Percentiles rank a stretch among this genome's conserved stretches.
These are phyloP conservation scores for Xylaria curta DNA, from an alignment of 495 filamentous ascomycete species.

Conservation along the genomic window DNA sequence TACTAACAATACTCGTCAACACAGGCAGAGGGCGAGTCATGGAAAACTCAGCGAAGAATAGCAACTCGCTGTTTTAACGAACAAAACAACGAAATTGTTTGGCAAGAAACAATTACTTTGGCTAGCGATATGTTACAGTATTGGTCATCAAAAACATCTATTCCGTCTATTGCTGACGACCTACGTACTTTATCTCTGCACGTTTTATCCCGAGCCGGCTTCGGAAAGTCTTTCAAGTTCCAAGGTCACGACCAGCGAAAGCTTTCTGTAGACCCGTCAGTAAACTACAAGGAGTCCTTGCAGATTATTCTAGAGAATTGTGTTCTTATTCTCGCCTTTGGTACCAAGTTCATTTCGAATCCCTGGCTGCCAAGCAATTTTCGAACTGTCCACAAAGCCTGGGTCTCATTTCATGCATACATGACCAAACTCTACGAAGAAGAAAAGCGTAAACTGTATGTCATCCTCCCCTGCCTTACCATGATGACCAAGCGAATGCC, in stretches of 20 bases:
- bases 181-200: slow-evolving; percentile 51
- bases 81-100: slow-evolving; percentile 54
- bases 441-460: too few species aligned
- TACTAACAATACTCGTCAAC: background rate
- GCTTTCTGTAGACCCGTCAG: too few species aligned
- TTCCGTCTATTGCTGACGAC: slow-evolving; percentile 44
- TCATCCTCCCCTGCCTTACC: too few species aligned
- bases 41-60: slow-evolving; percentile 54
- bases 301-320: slow-evolving; percentile 42
- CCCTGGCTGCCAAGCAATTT: too few species aligned
- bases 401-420: slow-evolving; percentile 27
- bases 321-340: slow-evolving; percentile 41
- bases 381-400: too few species aligned
- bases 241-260: slow-evolving; percentile 21
- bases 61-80: slow-evolving; percentile 54
- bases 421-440: too few species aligned
- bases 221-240: slow-evolving; percentile 48
- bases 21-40: slow-evolving; percentile 49
- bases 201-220: slow-evolving; percentile 51
- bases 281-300: slow-evolving; percentile 35
- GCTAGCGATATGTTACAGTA: slow-evolving; percentile 53
- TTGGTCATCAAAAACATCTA: slow-evolving; percentile 39
- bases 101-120: slow-evolving; percentile 53
- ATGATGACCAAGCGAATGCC: too few species aligned
- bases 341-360: slow-evolving; percentile 23